These are phyloP conservation scores for Pouteria glomerata DNA, from an alignment of 148 eudicot species.

Conservation along the genomic window DNA sequence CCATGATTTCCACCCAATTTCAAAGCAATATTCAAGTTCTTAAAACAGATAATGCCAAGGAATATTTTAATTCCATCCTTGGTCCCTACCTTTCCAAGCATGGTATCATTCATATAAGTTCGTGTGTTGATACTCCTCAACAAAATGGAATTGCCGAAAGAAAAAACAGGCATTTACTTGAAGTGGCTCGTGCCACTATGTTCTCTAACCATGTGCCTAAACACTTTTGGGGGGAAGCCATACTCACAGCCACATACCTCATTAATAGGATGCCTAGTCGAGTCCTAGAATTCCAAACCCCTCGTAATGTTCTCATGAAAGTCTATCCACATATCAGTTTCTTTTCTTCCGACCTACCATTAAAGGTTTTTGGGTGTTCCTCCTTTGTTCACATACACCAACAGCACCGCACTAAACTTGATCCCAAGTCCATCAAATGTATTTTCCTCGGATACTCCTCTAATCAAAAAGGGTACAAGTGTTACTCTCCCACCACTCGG, in stretches of 20 bases:
- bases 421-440: background rate
- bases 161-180: background rate
- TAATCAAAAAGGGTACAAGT: background rate
- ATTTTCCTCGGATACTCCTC: background rate
- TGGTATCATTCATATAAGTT: background rate
- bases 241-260: background rate
- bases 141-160: background rate
- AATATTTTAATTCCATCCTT: background rate
- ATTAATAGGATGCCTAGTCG: background rate
- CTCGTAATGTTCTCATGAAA: background rate
- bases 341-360: background rate
- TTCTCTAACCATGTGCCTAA: background rate
- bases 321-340: background rate
- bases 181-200: background rate
- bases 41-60: background rate
- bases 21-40: background rate
- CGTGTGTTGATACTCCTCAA: background rate
- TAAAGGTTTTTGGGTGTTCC: background rate
- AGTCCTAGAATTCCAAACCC: background rate
- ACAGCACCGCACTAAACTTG: background rate
- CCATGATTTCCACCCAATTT: background rate
- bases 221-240: background rate
- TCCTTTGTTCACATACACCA: background rate
- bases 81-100: background rate
- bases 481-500: background rate